A percentile compares a stretch with the other conserved stretches of the same genome.
phyloP scores from a whole-genome alignment of 1,284 basidiomycete genomes.

The Exobasidium cylindrosporum region DNA sequence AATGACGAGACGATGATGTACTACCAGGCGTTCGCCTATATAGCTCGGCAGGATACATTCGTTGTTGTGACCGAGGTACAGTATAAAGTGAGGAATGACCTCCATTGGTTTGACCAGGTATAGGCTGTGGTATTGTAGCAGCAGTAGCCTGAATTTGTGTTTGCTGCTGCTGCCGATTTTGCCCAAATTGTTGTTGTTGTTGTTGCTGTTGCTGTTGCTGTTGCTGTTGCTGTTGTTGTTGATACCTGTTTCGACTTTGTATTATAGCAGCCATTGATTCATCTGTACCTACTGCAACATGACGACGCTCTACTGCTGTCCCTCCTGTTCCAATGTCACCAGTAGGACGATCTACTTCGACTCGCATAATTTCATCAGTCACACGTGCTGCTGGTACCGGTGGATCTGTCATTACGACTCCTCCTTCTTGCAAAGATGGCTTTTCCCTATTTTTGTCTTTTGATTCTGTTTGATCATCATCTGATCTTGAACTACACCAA shows the following conservation, averaged over 20 bases:
- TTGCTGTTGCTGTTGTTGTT: not conserved
- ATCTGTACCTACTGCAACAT: not conserved
- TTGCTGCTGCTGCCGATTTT: not conserved
- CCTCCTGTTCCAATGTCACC: not conserved
- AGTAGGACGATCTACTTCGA: not conserved
- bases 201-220: not conserved
- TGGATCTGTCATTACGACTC: not conserved
- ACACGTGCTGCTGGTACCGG: not conserved
- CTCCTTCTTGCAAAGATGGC: not conserved
- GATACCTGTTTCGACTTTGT: not conserved
- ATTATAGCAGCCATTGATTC: not conserved
- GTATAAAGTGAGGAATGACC: not conserved
- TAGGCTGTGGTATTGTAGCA: not conserved
- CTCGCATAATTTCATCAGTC: not conserved
- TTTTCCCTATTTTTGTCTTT: slow-evolving; percentile 16
- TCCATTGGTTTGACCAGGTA: not conserved
- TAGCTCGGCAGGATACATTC: not conserved
- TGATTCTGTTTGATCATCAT: slow-evolving; percentile 36
- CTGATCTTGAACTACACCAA: slow-evolving; percentile 55
- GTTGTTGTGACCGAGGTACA: not conserved
- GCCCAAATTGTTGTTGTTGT: not conserved
- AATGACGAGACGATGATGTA: not conserved
- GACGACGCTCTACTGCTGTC: not conserved
- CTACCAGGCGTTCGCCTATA: not conserved
- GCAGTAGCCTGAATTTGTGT: too few relatives aligned